Conservation (phyloP, 768 basidiomycete genomes). For the Rhodotorula graminis region DNA sequence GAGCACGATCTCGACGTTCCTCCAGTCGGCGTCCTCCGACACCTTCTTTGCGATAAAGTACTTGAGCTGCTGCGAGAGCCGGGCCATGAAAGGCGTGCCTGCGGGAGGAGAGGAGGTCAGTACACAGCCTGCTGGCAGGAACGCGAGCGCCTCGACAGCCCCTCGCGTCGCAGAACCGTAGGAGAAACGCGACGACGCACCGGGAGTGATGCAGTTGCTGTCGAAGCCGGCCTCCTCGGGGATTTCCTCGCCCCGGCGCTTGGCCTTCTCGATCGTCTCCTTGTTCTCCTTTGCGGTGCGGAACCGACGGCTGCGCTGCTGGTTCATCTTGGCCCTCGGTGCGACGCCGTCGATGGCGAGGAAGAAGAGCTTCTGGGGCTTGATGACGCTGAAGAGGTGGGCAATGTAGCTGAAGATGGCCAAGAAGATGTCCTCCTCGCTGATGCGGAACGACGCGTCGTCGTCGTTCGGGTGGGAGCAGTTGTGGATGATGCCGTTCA, state of each 20-base stretch:
- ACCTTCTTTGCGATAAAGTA: slow-evolving; percentile 99
- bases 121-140: no score
- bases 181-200: slow-evolving; percentile 50
- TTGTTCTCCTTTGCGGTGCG: slow-evolving; percentile 87
- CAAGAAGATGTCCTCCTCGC: slow-evolving; percentile 95
- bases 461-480: slow-evolving; percentile 95
- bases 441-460: slow-evolving; percentile 88
- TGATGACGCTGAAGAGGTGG: slow-evolving; percentile 92
- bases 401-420: slow-evolving; percentile 96
- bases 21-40: slow-evolving; percentile 91
- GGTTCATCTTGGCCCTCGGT: slow-evolving; percentile 98
- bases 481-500: slow-evolving; percentile 65
- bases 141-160: no score
- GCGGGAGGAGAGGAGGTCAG: neutral
- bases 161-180: no score
- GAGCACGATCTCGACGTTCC: slow-evolving; percentile 81
- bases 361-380: slow-evolving; percentile 94
- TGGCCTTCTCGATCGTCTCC: slow-evolving; percentile 79
- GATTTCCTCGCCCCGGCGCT: slow-evolving; percentile 79
- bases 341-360: slow-evolving; percentile 99
- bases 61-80: slow-evolving; percentile 80
- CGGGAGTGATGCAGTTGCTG: slow-evolving; percentile 97
- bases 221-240: slow-evolving; percentile 88
- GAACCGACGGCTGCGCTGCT: slow-evolving; percentile 89
- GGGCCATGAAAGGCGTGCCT: slow-evolving; percentile 95